Evolutionary conservation across 495 filamentous ascomycete species (phyloP).

Genomic region (Aspergillus baeticus): DNA sequence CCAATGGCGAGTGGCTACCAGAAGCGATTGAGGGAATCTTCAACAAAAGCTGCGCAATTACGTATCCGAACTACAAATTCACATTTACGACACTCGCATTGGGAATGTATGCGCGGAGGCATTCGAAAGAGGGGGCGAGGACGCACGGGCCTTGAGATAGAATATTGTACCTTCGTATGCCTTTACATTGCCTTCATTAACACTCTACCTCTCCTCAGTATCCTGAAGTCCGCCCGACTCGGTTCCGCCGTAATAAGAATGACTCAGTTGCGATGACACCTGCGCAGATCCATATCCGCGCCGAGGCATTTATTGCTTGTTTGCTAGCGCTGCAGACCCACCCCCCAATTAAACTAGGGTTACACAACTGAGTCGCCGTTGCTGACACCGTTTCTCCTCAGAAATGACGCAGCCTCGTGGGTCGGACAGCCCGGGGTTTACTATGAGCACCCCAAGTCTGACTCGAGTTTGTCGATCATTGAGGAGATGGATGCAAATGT

Average conservation of each 20-base stretch:
- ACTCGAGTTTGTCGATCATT: not conserved
- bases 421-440: no score
- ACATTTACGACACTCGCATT: slow-evolving; percentile 11
- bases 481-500: not conserved
- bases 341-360: not conserved
- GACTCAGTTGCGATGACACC: not conserved
- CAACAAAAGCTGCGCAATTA: slow-evolving; percentile 11
- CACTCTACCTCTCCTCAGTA: no score
- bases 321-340: not conserved
- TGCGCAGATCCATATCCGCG: not conserved
- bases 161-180: not conserved
- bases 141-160: not conserved
- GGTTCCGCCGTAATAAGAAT: not conserved
- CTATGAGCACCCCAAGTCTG: no score
- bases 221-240: no score
- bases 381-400: not conserved
- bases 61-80: slow-evolving; percentile 14
- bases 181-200: no score
- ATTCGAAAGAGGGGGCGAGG: not conserved
- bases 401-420: not conserved
- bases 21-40: slow-evolving; percentile 5
- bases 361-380: not conserved
- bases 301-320: not conserved
- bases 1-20: slow-evolving; percentile 1
- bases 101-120: slow-evolving; percentile 10